phyloP scores from a whole-genome alignment of 2,329 filamentous ascomycete species.

The Fusarium sp. region DNA sequence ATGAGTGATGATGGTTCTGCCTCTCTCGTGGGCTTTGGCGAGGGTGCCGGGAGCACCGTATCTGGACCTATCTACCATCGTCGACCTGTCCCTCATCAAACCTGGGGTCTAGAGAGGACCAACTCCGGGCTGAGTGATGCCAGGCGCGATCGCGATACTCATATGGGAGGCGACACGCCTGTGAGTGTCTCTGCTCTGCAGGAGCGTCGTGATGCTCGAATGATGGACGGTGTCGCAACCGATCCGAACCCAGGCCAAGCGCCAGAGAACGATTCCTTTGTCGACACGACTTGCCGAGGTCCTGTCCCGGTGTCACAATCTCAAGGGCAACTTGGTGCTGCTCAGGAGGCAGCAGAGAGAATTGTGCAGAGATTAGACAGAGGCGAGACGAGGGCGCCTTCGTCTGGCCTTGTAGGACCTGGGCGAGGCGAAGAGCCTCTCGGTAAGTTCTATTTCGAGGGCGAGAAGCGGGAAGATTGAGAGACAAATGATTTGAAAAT shows the following conservation, averaged over 20 bases:
- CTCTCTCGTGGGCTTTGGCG: slow-evolving; percentile 90
- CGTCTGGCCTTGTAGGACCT: slow-evolving; percentile 56
- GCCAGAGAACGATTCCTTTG: slow-evolving; percentile 63
- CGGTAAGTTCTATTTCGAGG: slow-evolving; percentile 71
- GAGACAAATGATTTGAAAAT: neutral
- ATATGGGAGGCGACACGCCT: slow-evolving; percentile 55
- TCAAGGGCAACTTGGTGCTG: slow-evolving; percentile 37
- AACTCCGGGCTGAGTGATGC: slow-evolving; percentile 64
- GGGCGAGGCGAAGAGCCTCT: slow-evolving; percentile 59
- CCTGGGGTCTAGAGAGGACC: slow-evolving; percentile 62
- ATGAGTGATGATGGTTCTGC: slow-evolving; percentile 88
- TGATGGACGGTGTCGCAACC: slow-evolving; percentile 72
- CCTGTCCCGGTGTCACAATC: slow-evolving; percentile 59
- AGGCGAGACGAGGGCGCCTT: slow-evolving; percentile 56
- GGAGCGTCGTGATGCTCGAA: slow-evolving; percentile 69
- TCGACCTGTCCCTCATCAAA: slow-evolving; percentile 55
- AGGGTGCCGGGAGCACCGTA: slow-evolving; percentile 87
- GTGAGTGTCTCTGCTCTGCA: slow-evolving; percentile 59
- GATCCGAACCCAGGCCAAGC: slow-evolving; percentile 64
- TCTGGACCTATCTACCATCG: slow-evolving; percentile 79
- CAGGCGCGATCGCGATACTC: slow-evolving; percentile 50
- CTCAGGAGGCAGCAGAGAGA: slow-evolving; percentile 70
- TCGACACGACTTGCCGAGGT: slow-evolving; percentile 72
- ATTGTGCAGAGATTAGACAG: slow-evolving; percentile 69
- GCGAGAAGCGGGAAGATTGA: slow-evolving; percentile 45